Percentiles rank a stretch among this genome's conserved stretches.
phyloP scores from a whole-genome alignment of 306 rosid species.

The Lablab purpureus region DNA sequence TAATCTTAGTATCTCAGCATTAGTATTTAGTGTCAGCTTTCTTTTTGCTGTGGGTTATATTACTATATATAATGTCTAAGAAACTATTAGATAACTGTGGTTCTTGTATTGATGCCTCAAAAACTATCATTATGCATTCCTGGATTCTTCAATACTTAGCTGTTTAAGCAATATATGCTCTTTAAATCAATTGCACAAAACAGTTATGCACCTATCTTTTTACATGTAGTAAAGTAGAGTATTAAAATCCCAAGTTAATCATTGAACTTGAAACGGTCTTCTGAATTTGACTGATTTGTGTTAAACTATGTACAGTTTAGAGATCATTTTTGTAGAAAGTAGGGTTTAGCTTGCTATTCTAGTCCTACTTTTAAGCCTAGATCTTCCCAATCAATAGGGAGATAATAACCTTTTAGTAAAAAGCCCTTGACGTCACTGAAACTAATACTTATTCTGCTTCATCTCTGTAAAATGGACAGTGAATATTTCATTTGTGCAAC shows the following conservation, averaged over 20 bases:
- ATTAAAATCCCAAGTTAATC: neutral
- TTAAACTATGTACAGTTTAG: neutral
- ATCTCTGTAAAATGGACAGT: neutral
- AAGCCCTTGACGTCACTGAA: neutral
- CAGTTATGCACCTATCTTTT: neutral
- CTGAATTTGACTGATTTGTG: constrained; percentile 13
- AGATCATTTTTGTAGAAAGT: neutral
- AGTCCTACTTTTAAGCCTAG: neutral
- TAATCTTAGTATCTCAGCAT: constrained; percentile 6
- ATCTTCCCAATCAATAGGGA: neutral
- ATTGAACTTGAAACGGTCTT: constrained; percentile 6
- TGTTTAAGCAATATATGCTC: neutral
- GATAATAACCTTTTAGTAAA: neutral
- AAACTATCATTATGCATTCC: neutral
- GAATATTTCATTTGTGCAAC: neutral
- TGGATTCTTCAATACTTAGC: neutral
- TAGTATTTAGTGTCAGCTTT: constrained; percentile 7
- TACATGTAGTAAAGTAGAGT: constrained; percentile 9
- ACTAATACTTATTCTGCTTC: neutral
- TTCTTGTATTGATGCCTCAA: constrained; percentile 13
- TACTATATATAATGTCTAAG: neutral
- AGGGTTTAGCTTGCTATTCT: constrained; percentile 11
- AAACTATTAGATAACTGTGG: constrained; percentile 13
- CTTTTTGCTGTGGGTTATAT: constrained; percentile 4
- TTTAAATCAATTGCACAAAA: neutral